Conservation (phyloP, 345 rosid species). For the Arabis alpina region DNA sequence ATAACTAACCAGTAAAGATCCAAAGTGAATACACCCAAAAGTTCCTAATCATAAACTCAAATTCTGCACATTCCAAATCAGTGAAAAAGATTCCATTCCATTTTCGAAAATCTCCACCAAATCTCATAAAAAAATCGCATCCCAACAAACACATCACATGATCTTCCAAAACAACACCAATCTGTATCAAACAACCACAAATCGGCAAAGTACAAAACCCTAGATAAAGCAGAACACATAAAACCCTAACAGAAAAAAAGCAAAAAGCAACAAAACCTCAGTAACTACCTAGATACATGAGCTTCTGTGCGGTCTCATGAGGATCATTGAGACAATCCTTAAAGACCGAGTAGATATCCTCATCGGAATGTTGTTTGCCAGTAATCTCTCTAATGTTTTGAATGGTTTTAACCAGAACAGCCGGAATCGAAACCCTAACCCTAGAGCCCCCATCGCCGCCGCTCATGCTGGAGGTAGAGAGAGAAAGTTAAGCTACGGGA, state of each 20-base stretch:
- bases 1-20: constrained; percentile 4
- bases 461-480: constrained; percentile 44
- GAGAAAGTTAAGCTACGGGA: background rate
- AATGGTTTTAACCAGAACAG: constrained; percentile 54
- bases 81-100: constrained; percentile 3
- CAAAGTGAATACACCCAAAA: background rate
- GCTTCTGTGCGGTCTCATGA: constrained; percentile 78
- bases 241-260: background rate
- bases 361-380: constrained; percentile 80
- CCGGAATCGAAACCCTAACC: constrained; percentile 68
- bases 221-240: background rate
- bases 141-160: background rate
- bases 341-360: constrained; percentile 74
- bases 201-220: constrained; percentile 1
- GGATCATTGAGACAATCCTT: constrained; percentile 80
- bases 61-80: background rate
- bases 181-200: too few relatives aligned
- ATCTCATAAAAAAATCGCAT: background rate
- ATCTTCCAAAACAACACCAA: constrained; percentile 15
- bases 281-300: constrained; percentile 65
- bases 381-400: constrained; percentile 76
- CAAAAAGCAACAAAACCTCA: background rate
- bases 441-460: constrained; percentile 53
- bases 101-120: constrained; percentile 4
- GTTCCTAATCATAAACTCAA: background rate